Evolutionary conservation across 2,329 filamentous ascomycete genomes (phyloP).

Genomic region (Scedosporium aurantiacum): DNA sequence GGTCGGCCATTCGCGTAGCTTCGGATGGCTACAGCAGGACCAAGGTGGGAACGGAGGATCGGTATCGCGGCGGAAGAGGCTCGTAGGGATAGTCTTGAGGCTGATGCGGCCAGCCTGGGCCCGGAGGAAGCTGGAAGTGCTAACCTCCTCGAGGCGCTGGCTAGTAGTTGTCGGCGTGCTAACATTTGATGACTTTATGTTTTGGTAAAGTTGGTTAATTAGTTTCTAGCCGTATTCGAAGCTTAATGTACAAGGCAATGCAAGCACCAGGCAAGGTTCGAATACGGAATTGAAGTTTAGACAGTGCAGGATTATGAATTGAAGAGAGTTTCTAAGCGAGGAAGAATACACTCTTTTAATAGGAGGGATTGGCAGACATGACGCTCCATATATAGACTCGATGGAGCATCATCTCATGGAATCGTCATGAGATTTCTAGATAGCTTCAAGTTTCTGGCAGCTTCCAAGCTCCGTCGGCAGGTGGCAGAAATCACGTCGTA

Average conservation of each 20-base stretch:
- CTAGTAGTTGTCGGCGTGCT: conserved; percentile 27
- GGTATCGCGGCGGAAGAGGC: neutral
- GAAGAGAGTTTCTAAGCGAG: neutral
- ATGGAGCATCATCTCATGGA: neutral
- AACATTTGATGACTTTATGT: conserved; percentile 22
- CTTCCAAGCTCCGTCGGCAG: neutral
- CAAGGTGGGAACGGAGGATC: neutral
- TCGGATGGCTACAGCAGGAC: conserved; percentile 19
- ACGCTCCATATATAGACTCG: neutral
- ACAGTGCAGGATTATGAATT: neutral
- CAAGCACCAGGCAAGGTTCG: neutral
- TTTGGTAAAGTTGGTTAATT: neutral
- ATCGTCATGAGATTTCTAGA: conserved; percentile 4
- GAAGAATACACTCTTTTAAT: too few relatives aligned
- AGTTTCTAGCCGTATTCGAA: too few relatives aligned
- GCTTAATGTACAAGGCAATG: neutral
- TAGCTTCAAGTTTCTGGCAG: neutral
- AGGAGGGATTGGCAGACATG: too few relatives aligned
- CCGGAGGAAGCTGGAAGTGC: neutral
- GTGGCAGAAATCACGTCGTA: neutral
- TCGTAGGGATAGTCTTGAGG: neutral
- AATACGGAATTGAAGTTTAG: neutral
- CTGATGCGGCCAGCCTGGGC: neutral
- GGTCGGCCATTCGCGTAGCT: conserved; percentile 61
- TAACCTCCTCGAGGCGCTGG: conserved; percentile 23